Conservation (phyloP, 371 early-diverging fungal genomes). For the Blastocladiella emersonii region DNA sequence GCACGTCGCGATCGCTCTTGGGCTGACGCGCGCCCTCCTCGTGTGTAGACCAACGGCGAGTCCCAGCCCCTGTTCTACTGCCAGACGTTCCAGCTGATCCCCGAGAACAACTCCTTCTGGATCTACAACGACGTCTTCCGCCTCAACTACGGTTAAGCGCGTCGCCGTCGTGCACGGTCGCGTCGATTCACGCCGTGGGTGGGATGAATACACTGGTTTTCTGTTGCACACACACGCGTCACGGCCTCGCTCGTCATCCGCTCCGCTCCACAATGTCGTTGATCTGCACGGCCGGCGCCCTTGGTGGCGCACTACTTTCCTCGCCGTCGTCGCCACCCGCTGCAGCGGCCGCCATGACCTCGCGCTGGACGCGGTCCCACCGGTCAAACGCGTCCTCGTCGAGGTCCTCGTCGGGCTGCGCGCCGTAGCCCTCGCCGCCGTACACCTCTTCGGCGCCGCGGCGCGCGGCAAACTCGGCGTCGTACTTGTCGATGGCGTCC, state of each 20-base stretch:
- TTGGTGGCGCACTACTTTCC: no score
- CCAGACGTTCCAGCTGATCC: slow-evolving; percentile 69
- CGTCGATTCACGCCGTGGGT: no score
- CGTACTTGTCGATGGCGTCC: not conserved
- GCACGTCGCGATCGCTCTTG: not conserved
- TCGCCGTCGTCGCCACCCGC: no score
- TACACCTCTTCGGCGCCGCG: not conserved
- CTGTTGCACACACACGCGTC: no score
- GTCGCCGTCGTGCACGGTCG: no score
- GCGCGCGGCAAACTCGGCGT: not conserved
- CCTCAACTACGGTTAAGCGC: slow-evolving; percentile 49
- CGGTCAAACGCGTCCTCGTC: not conserved
- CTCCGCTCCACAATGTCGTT: no score
- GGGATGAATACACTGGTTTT: no score
- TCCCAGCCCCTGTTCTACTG: slow-evolving; percentile 57
- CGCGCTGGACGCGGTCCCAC: not conserved
- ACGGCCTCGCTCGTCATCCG: no score
- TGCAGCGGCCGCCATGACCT: no score
- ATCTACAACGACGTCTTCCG: slow-evolving; percentile 73
- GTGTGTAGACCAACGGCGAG: slow-evolving; percentile 55
- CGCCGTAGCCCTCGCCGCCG: not conserved
- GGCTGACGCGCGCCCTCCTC: no score
- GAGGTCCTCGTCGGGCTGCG: not conserved
- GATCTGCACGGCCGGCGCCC: no score
- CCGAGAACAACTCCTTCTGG: slow-evolving; percentile 41